Evolutionary conservation across 2,329 filamentous ascomycete species (phyloP).

Genomic region (Botrytis squamosa): DNA sequence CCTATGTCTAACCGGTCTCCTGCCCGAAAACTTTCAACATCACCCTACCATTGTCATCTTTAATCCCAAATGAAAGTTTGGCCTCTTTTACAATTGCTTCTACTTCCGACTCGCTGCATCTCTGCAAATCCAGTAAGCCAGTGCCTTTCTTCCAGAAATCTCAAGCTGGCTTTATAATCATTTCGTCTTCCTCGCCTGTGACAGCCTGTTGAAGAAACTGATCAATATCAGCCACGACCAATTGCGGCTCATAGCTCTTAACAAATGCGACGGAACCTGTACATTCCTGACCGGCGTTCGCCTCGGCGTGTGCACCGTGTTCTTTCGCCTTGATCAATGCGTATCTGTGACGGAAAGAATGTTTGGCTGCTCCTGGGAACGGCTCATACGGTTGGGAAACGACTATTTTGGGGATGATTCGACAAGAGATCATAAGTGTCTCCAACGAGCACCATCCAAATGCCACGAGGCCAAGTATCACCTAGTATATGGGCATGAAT

Average conservation of each 20-base stretch:
- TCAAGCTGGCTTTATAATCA: neutral
- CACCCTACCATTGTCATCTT: neutral
- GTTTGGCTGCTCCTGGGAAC: neutral
- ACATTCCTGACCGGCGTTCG: neutral
- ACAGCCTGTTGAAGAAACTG: neutral
- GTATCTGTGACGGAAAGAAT: neutral
- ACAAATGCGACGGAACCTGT: neutral
- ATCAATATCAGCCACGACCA: neutral
- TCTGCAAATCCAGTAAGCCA: neutral
- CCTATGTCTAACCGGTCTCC: neutral
- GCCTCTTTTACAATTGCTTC: neutral
- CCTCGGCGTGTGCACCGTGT: neutral
- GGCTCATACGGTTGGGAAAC: neutral
- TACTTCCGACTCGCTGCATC: neutral
- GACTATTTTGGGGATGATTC: neutral
- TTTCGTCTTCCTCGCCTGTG: neutral
- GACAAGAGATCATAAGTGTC: neutral
- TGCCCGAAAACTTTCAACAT: neutral
- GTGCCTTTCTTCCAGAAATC: neutral
- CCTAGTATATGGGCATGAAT: neutral
- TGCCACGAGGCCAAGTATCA: neutral
- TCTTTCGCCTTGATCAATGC: neutral
- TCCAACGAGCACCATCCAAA: neutral
- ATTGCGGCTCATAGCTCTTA: neutral
- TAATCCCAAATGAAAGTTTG: neutral